These are phyloP conservation scores for Tetraselmis chui DNA, from an alignment of 139 green algal genomes.

Conservation along the genomic window DNA sequence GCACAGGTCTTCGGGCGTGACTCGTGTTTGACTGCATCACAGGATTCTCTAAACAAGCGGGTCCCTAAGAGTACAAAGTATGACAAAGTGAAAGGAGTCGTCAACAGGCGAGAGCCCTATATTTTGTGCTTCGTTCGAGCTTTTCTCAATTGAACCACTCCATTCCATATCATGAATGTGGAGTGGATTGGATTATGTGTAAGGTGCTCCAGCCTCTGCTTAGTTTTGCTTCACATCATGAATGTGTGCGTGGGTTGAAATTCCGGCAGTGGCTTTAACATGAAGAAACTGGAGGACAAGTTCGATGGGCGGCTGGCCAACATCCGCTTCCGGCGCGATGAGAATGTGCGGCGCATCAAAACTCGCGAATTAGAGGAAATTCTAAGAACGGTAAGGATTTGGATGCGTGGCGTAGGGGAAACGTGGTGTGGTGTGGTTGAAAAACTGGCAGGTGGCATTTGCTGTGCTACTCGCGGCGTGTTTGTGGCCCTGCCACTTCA, in stretches of 20 bases:
- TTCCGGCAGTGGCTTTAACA: too few relatives aligned
- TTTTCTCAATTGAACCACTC: too few relatives aligned
- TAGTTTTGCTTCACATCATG: too few relatives aligned
- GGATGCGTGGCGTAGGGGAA: too few relatives aligned
- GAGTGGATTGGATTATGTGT: neutral
- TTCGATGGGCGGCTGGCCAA: neutral
- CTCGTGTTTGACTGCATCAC: too few relatives aligned
- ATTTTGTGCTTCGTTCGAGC: too few relatives aligned
- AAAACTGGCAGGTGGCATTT: too few relatives aligned
- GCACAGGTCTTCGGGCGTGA: neutral
- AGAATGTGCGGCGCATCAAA: neutral
- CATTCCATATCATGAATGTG: too few relatives aligned
- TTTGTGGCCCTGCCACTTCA: too few relatives aligned
- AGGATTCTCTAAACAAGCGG: neutral
- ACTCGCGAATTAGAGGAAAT: neutral
- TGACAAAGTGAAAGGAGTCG: neutral
- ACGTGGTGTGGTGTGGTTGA: too few relatives aligned
- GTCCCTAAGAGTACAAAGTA: neutral
- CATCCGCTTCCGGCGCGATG: neutral
- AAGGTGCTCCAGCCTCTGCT: neutral
- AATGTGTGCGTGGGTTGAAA: too few relatives aligned
- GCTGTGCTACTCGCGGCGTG: too few relatives aligned
- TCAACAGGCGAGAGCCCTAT: neutral
- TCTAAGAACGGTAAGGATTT: neutral
- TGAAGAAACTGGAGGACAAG: neutral